Evolutionary conservation across 768 basidiomycete species (phyloP).

Genomic region (Tylopilus plumbeoviolaceoides): DNA sequence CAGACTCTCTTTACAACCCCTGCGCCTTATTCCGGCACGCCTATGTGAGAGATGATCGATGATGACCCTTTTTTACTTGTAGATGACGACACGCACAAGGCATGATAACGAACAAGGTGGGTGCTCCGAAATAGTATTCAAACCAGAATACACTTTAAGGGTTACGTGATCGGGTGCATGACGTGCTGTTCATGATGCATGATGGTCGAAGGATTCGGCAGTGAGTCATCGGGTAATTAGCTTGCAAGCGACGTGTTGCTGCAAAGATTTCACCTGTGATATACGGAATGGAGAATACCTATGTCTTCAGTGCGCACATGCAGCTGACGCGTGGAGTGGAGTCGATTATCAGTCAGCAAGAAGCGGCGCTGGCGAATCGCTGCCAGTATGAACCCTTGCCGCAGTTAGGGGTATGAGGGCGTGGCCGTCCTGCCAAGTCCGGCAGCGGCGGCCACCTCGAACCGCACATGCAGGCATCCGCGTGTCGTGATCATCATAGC

Average conservation of each 20-base stretch:
- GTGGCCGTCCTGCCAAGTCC: background rate
- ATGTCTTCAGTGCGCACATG: too few species aligned
- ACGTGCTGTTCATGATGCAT: too few species aligned
- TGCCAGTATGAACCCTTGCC: background rate
- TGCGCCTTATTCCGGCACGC: background rate
- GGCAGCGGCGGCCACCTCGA: too few species aligned
- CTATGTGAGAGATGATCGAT: conserved; percentile 1
- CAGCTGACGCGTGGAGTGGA: conserved; percentile 5
- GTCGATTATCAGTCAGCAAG: background rate
- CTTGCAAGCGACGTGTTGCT: background rate
- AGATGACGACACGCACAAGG: background rate
- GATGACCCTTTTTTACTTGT: background rate
- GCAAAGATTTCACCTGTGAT: background rate
- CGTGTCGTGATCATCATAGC: conserved; percentile 17
- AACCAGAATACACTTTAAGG: too few species aligned
- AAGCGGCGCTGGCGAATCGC: conserved; percentile 4
- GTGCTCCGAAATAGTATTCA: background rate
- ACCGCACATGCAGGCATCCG: conserved; percentile 12
- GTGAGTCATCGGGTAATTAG: conserved; percentile 3
- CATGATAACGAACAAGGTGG: too few species aligned
- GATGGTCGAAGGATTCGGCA: background rate
- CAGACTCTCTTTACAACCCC: background rate
- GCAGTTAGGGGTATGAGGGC: conserved; percentile 7
- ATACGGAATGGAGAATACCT: background rate
- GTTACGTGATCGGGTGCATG: too few species aligned